Evolutionary conservation across 2,329 filamentous ascomycete genomes (phyloP).

Genomic region (Chlorencoelia australis): DNA sequence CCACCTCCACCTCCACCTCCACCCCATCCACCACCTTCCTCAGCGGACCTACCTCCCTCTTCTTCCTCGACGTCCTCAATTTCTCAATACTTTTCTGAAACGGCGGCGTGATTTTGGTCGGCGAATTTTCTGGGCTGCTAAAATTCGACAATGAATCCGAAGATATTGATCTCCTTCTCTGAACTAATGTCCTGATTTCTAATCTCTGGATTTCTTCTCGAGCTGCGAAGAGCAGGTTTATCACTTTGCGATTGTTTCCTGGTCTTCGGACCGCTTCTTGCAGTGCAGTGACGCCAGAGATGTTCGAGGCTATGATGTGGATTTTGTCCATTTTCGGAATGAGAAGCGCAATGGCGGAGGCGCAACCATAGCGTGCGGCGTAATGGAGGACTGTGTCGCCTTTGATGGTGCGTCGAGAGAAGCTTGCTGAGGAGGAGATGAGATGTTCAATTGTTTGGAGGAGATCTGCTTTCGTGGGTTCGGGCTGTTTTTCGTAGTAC

Average conservation of each 20-base stretch:
- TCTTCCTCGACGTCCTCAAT: neutral
- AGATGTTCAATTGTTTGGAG: neutral
- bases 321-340: neutral
- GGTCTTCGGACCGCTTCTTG: neutral
- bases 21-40: neutral
- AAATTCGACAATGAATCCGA: no score
- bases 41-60: neutral
- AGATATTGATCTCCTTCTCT: no score
- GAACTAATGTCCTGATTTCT: neutral
- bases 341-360: neutral
- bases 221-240: neutral
- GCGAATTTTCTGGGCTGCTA: no score
- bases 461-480: neutral
- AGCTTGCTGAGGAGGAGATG: neutral
- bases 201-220: neutral
- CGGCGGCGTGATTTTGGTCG: no score
- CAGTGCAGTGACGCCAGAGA: neutral
- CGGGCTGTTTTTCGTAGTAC: no score
- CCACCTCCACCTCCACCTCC: neutral
- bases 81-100: conserved; percentile 1
- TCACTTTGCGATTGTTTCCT: neutral
- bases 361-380: neutral
- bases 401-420: neutral
- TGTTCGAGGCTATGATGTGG: conserved; percentile 1
- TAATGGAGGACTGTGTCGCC: conserved; percentile 1